phyloP scores from a whole-genome alignment of 192 early-diverging fungal species.

The Backusella tuberculispora region DNA sequence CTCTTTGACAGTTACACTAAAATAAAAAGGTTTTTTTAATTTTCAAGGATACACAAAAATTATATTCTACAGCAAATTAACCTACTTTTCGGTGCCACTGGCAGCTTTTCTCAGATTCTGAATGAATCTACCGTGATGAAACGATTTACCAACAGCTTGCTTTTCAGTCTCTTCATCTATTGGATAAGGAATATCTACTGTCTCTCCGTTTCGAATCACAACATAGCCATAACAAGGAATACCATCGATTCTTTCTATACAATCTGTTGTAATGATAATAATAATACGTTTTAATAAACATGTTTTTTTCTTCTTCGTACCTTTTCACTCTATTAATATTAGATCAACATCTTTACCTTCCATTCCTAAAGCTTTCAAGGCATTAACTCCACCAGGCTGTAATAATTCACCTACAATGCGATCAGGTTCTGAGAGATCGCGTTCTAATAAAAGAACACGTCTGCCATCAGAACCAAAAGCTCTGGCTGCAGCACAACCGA shows the following conservation, averaged over 20 bases:
- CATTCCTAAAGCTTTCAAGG: conserved; percentile 78
- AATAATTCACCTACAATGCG: conserved; percentile 97
- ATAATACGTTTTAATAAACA: background rate
- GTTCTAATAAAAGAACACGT: conserved; percentile 76
- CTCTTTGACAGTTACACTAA: conserved; percentile 78
- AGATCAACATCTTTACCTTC: conserved; percentile 46
- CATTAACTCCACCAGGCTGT: conserved; percentile 92
- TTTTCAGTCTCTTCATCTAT: conserved; percentile 50
- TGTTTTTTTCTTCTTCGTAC: background rate
- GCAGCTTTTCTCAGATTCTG: conserved; percentile 79
- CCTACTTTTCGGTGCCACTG: conserved; percentile 57
- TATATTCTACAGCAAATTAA: background rate
- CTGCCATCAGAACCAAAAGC: conserved; percentile 76
- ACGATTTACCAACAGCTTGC: conserved; percentile 66
- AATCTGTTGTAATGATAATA: conserved; percentile 46
- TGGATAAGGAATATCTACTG: conserved; percentile 78
- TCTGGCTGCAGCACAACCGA: conserved; percentile 85
- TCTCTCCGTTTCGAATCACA: conserved; percentile 60
- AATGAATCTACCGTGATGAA: conserved; percentile 95
- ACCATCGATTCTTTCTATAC: conserved; percentile 83
- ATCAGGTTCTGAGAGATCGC: conserved; percentile 92
- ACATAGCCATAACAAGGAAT: conserved; percentile 86
- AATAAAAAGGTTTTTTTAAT: background rate
- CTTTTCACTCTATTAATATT: background rate
- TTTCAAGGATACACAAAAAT: background rate